These are phyloP conservation scores for Xerophyta viscosa DNA, from an alignment of 106 monocot species.

Conservation along the genomic window DNA sequence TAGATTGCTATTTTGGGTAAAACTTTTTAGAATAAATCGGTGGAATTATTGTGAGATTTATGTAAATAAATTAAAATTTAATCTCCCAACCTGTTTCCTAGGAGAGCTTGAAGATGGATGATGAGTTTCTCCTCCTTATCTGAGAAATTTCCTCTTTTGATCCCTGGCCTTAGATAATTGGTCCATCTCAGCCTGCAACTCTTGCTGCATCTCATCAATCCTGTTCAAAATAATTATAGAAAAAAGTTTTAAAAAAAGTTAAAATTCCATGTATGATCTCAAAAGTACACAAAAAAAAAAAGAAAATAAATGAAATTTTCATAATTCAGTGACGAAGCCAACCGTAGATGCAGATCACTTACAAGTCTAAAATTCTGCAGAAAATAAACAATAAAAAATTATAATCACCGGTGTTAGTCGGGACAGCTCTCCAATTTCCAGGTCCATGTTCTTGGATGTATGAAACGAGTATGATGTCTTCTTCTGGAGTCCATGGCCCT, in stretches of 20 bases:
- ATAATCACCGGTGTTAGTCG: slow-evolving; percentile 28
- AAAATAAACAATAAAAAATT: not conserved
- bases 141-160: slow-evolving; percentile 40
- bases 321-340: too few relatives aligned
- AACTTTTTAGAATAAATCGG: too few relatives aligned
- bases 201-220: slow-evolving; percentile 47
- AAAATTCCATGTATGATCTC: not conserved
- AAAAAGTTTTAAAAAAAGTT: not conserved
- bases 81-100: slow-evolving; percentile 31
- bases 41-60: too few relatives aligned
- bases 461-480: slow-evolving; percentile 35
- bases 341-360: not conserved
- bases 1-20: too few relatives aligned
- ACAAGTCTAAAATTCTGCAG: not conserved
- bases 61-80: too few relatives aligned
- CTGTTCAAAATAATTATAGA: slow-evolving; percentile 5
- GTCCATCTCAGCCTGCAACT: slow-evolving; percentile 48
- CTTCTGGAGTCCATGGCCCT: slow-evolving; percentile 55
- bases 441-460: slow-evolving; percentile 43
- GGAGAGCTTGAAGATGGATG: slow-evolving; percentile 46
- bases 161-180: slow-evolving; percentile 47
- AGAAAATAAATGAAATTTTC: not conserved
- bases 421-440: slow-evolving; percentile 44
- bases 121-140: slow-evolving; percentile 50
- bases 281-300: not conserved